Evolutionary conservation across 1,284 basidiomycete species (phyloP).

Genomic region (Chalciporus piperatoides): DNA sequence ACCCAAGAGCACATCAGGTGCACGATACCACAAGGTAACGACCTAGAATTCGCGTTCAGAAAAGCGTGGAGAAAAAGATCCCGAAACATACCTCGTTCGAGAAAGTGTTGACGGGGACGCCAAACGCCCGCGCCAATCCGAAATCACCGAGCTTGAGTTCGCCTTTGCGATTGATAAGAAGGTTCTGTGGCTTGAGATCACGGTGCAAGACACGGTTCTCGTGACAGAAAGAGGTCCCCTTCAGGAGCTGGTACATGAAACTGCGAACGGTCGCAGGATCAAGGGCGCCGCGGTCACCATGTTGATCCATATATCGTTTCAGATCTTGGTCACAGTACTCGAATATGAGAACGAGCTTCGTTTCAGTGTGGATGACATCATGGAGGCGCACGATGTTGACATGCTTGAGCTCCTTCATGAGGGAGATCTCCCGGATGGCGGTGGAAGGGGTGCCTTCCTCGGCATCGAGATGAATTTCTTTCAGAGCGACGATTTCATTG

Average conservation of each 20-base stretch:
- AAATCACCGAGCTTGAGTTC: constrained; percentile 98
- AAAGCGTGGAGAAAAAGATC: not conserved
- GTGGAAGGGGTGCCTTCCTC: constrained; percentile 95
- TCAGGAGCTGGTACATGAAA: constrained; percentile 97
- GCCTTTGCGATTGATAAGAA: constrained; percentile 95
- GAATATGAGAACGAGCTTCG: constrained; percentile 97
- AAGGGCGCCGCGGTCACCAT: constrained; percentile 93
- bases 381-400: constrained; percentile 94
- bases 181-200: constrained; percentile 96
- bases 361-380: constrained; percentile 98
- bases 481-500: constrained; percentile 87
- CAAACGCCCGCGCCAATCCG: constrained; percentile 91
- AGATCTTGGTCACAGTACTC: constrained; percentile 99
- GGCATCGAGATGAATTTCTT: constrained; percentile 94
- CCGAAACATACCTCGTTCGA: constrained; percentile 76
- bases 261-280: constrained; percentile 92
- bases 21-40: constrained; percentile 99
- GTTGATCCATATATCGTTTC: constrained; percentile 99
- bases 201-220: constrained; percentile 98
- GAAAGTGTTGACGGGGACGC: constrained; percentile 95
- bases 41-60: constrained; percentile 50
- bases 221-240: constrained; percentile 98
- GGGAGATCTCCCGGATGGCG: constrained; percentile 91
- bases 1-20: constrained; percentile 96
- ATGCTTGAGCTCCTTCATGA: constrained; percentile 97